A percentile compares a stretch with the other conserved stretches of the same genome.
Conservation (phyloP, 352 stramenopile species). For the Globisporangium recalcitrans region DNA sequence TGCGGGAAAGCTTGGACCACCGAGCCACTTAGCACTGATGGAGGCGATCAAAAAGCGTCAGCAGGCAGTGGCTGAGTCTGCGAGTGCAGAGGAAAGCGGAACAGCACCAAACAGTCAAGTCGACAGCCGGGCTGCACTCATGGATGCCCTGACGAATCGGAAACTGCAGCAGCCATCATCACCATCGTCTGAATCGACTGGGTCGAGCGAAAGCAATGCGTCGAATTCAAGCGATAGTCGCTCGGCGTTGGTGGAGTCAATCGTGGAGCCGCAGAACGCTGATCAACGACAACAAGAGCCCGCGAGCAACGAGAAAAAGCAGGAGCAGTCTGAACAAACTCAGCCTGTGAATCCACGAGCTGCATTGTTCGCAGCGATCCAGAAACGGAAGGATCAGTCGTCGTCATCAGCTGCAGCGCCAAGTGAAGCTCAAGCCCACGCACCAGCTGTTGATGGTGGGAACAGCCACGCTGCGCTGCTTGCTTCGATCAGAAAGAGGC, state of each 20-base stretch:
- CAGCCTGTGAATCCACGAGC: conserved; percentile 10
- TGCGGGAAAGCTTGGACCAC: background rate
- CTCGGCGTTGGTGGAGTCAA: conserved; percentile 10
- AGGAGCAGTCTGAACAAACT: background rate
- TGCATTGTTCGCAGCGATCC: conserved; percentile 19
- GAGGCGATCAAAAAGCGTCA: conserved; percentile 13
- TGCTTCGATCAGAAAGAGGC: conserved; percentile 5
- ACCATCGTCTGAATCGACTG: background rate
- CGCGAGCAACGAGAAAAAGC: background rate
- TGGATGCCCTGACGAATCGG: conserved; percentile 6
- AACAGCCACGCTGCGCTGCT: background rate
- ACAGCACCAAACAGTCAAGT: background rate
- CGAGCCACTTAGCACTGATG: conserved; percentile 12
- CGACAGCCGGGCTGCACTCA: background rate
- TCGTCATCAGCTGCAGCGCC: background rate
- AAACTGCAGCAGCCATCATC: background rate
- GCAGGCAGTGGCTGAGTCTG: background rate
- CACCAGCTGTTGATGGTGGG: background rate
- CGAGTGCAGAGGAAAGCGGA: background rate
- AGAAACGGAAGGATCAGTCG: conserved; percentile 1
- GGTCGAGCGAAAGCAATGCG: background rate
- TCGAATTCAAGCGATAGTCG: conserved; percentile 6
- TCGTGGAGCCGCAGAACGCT: background rate
- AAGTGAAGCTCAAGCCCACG: background rate
- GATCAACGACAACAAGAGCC: background rate